Conservation (phyloP, 495 filamentous ascomycete genomes). For the Aspergillus ostianus region DNA sequence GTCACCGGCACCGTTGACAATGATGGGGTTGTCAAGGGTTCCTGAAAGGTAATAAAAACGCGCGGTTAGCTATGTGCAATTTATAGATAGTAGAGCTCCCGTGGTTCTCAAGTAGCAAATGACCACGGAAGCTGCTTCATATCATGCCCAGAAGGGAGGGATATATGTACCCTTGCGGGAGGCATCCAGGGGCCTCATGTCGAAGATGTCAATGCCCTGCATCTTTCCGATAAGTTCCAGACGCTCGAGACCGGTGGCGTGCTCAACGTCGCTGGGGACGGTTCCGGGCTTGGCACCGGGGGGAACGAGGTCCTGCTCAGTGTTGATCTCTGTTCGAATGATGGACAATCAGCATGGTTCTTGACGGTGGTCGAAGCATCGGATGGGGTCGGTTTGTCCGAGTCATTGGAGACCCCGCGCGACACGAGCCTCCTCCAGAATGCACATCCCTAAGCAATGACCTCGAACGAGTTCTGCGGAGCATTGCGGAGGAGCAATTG, state of each 20-base stretch:
- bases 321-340: slow-evolving; percentile 70
- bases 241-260: slow-evolving; percentile 95
- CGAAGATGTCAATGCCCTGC: slow-evolving; percentile 96
- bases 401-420: background rate
- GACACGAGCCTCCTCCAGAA: background rate
- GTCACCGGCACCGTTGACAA: slow-evolving; percentile 84
- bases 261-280: slow-evolving; percentile 88
- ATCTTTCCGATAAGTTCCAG: slow-evolving; percentile 99
- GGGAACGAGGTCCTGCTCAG: slow-evolving; percentile 73
- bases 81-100: background rate
- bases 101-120: background rate
- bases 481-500: slow-evolving; percentile 15
- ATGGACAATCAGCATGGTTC: slow-evolving; percentile 15
- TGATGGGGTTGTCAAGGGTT: slow-evolving; percentile 85
- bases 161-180: slow-evolving; percentile 71
- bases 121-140: slow-evolving; percentile 9
- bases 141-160: background rate
- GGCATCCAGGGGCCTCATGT: slow-evolving; percentile 94
- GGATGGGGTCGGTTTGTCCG: background rate
- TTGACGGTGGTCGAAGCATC: background rate
- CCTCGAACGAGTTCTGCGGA: slow-evolving; percentile 3
- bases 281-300: slow-evolving; percentile 80
- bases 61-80: background rate
- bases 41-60: slow-evolving; percentile 45
- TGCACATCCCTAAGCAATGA: background rate